Percentiles rank a stretch among this genome's conserved stretches.
These are phyloP conservation scores for Adansonia gregorii DNA, from an alignment of 441 rosid species.

Conservation along the genomic window DNA sequence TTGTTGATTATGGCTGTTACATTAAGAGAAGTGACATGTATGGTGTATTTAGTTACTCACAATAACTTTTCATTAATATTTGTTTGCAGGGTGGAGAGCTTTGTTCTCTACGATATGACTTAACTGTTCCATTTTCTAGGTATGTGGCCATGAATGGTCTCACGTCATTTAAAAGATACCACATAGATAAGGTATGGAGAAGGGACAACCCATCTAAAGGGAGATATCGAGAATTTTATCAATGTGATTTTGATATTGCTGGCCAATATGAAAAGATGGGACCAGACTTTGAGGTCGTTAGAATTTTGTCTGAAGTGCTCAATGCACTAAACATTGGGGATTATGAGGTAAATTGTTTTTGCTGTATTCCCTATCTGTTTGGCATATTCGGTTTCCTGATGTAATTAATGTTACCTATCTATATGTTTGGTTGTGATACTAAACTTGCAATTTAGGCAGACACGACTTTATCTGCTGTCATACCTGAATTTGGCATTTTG, in stretches of 20 bases:
- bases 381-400: background rate
- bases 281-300: slow-evolving; percentile 85
- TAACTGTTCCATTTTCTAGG: slow-evolving; percentile 95
- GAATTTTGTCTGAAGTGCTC: slow-evolving; percentile 79
- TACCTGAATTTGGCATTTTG: background rate
- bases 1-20: background rate
- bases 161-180: slow-evolving; percentile 80
- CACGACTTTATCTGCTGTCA: background rate
- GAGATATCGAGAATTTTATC: slow-evolving; percentile 93
- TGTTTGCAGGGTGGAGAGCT: slow-evolving; percentile 90
- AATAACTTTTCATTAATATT: slow-evolving; percentile 13
- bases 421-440: background rate
- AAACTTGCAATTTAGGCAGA: slow-evolving; percentile 11
- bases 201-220: slow-evolving; percentile 96
- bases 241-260: slow-evolving; percentile 94
- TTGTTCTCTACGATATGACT: slow-evolving; percentile 89
- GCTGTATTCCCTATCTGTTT: background rate
- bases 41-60: background rate
- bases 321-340: slow-evolving; percentile 81
- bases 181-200: slow-evolving; percentile 87
- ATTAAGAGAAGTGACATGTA: background rate
- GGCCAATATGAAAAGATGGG: slow-evolving; percentile 88
- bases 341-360: slow-evolving; percentile 57
- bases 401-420: background rate
- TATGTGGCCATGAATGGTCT: slow-evolving; percentile 92